Conservation (phyloP, 208 protist species). For the Trypanosoma rangeli region DNA sequence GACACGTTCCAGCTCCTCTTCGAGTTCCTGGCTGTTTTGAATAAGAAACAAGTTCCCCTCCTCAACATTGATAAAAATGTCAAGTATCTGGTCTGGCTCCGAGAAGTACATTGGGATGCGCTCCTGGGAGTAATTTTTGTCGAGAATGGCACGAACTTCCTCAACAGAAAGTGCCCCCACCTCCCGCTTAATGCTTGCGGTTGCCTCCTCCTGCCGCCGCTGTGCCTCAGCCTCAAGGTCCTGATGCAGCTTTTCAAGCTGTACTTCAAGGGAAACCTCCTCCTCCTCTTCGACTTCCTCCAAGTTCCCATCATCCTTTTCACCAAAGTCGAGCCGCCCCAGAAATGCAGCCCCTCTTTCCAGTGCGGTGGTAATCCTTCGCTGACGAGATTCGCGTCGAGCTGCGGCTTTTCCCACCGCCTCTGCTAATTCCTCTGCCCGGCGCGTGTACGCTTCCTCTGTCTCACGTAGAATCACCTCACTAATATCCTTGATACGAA, state of each 20-base stretch:
- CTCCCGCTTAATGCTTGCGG: slow-evolving; percentile 44
- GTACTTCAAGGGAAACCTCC: slow-evolving; percentile 49
- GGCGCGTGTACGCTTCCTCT: slow-evolving; percentile 46
- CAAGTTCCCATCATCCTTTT: neutral
- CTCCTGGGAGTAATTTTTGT: slow-evolving; percentile 68
- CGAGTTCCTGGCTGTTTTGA: slow-evolving; percentile 94
- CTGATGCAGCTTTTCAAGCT: slow-evolving; percentile 54
- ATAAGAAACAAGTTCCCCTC: slow-evolving; percentile 97
- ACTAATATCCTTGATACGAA: slow-evolving; percentile 65
- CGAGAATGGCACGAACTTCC: slow-evolving; percentile 51
- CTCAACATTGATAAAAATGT: slow-evolving; percentile 95
- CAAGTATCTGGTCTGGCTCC: slow-evolving; percentile 90
- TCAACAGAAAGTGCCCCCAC: slow-evolving; percentile 55
- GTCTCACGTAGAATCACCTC: slow-evolving; percentile 57
- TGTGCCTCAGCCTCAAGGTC: slow-evolving; percentile 56
- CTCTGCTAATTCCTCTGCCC: slow-evolving; percentile 27
- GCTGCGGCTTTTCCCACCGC: slow-evolving; percentile 22
- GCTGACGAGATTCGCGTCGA: neutral
- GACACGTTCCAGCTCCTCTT: slow-evolving; percentile 94
- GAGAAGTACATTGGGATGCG: slow-evolving; percentile 92
- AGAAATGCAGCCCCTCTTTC: neutral
- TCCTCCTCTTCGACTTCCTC: slow-evolving; percentile 35
- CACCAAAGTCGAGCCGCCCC: neutral
- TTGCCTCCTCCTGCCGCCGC: slow-evolving; percentile 34
- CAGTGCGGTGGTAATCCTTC: neutral